A percentile compares a stretch with the other conserved stretches of the same genome.
These are phyloP conservation scores for Phoma sp. DNA, from an alignment of 2,329 filamentous ascomycete genomes.

Conservation along the genomic window DNA sequence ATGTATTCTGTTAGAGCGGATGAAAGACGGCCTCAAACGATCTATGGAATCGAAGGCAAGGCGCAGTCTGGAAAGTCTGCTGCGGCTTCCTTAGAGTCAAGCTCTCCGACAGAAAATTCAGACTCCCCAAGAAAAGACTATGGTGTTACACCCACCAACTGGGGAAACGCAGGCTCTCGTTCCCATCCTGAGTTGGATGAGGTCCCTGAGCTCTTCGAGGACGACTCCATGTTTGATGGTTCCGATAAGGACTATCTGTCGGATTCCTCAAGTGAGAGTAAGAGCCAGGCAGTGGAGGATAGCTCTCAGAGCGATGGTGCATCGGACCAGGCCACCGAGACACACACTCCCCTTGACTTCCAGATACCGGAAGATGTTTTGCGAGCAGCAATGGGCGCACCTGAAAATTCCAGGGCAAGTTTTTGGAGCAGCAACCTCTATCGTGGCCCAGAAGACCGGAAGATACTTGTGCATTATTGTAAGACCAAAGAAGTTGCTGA, in stretches of 20 bases:
- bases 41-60: not conserved
- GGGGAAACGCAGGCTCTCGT: not conserved
- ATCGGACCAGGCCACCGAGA: constrained; percentile 22
- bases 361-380: constrained; percentile 41
- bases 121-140: not conserved
- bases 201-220: not conserved
- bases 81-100: too few species aligned
- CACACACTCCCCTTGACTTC: constrained; percentile 33
- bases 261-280: not conserved
- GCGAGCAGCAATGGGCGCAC: constrained; percentile 37
- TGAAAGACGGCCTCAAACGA: not conserved
- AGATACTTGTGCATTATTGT: constrained; percentile 79
- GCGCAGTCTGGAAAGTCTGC: not conserved
- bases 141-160: not conserved
- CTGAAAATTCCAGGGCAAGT: constrained; percentile 35
- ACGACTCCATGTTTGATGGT: not conserved
- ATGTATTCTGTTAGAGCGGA: too few species aligned
- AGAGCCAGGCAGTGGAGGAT: not conserved
- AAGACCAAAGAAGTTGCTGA: constrained; percentile 70
- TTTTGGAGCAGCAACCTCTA: constrained; percentile 76
- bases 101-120: too few species aligned
- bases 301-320: constrained; percentile 8
- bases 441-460: constrained; percentile 59
- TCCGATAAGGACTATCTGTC: not conserved
- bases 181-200: not conserved